Percentiles rank a stretch among this genome's conserved stretches.
phyloP scores from a whole-genome alignment of 108 stramenopile species.

The Nannochloropsis oceanica region DNA sequence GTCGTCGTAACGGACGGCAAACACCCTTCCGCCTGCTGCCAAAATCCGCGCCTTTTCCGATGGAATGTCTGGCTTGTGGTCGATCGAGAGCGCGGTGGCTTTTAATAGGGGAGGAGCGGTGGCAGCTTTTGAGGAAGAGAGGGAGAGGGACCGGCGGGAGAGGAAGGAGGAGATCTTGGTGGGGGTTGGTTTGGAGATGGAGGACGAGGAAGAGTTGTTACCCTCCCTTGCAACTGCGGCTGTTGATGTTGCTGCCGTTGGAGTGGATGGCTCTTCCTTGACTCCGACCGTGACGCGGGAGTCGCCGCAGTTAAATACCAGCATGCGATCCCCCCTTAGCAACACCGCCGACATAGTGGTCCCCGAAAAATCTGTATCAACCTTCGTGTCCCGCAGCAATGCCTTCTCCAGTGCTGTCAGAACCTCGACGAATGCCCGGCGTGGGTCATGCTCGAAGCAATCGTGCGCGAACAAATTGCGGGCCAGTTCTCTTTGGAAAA shows the following conservation, averaged over 20 bases:
- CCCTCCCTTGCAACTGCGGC: background rate
- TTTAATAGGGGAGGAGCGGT: background rate
- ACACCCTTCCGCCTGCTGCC: slow-evolving; percentile 81
- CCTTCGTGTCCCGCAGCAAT: background rate
- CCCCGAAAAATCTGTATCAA: background rate
- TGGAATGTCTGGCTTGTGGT: slow-evolving; percentile 97
- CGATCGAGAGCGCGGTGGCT: slow-evolving; percentile 49
- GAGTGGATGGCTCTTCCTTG: background rate
- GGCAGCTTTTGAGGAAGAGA: background rate
- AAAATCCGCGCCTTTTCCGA: slow-evolving; percentile 85
- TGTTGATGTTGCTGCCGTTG: too few species aligned
- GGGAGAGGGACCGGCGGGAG: background rate
- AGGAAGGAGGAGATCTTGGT: background rate
- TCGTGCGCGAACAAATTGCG: background rate
- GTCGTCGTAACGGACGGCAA: slow-evolving; percentile 96
- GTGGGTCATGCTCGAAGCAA: background rate
- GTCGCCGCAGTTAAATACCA: background rate
- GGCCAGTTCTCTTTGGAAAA: background rate
- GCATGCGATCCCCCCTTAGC: background rate
- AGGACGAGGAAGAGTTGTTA: background rate
- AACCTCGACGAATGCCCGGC: background rate
- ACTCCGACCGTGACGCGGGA: background rate
- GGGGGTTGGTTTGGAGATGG: background rate
- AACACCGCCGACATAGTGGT: background rate
- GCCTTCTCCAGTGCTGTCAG: background rate